A percentile compares a stretch with the other conserved stretches of the same genome.
Evolutionary conservation across 179 eudicot genomes (phyloP).

Genomic region (Drosera spatulata): DNA sequence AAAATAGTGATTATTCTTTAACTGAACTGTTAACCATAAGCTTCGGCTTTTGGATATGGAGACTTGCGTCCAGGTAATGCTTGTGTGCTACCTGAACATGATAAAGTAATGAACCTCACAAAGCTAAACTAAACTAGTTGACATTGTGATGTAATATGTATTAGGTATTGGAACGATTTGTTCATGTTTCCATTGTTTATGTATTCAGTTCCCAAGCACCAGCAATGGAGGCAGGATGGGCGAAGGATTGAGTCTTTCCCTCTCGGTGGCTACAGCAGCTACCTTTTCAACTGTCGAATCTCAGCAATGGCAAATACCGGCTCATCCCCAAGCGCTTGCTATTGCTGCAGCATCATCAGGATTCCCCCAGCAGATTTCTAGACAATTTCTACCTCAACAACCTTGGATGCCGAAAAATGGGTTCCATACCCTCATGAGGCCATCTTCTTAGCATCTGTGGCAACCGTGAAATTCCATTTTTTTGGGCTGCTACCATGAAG

Average conservation of each 20-base stretch:
- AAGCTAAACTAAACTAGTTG: too few relatives aligned
- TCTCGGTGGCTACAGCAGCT: constrained; percentile 12
- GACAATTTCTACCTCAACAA: constrained; percentile 31
- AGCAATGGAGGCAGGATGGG: constrained; percentile 29
- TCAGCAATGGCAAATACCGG: constrained; percentile 36
- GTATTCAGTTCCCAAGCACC: constrained; percentile 53
- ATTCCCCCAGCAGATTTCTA: constrained; percentile 65
- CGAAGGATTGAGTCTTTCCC: constrained; percentile 13
- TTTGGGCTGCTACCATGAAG: neutral
- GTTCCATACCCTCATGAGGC: constrained; percentile 47
- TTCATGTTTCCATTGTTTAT: neutral
- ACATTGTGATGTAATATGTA: too few relatives aligned
- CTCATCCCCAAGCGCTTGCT: constrained; percentile 38
- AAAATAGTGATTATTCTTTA: too few relatives aligned
- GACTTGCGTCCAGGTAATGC: too few relatives aligned
- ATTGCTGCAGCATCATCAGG: constrained; percentile 99
- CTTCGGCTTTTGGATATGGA: too few relatives aligned
- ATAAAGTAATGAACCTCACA: too few relatives aligned
- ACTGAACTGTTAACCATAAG: too few relatives aligned
- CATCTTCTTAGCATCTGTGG: constrained; percentile 19
- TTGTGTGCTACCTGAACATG: too few relatives aligned
- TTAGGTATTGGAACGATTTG: too few relatives aligned
- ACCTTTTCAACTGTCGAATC: neutral
- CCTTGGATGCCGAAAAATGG: constrained; percentile 49
- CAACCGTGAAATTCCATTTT: neutral